Evolutionary conservation across 192 early-diverging fungal genomes (phyloP), one percentile per base, ranked within the genome.

Genomic region (Helicostylum pulchrum): DNA sequence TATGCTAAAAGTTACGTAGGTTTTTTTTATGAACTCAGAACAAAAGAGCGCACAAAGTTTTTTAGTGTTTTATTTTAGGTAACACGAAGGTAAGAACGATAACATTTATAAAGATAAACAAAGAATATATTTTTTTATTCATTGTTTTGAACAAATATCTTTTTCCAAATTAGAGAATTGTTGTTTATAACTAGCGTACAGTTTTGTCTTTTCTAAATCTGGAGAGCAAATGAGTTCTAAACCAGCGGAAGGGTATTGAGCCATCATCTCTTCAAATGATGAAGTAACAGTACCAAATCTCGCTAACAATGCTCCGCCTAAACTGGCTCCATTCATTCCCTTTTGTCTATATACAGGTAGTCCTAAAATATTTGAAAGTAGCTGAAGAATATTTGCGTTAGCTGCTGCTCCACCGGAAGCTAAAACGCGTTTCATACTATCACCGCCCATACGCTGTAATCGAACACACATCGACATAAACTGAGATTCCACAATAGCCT

Each of bases 401-500:
- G 63, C 74, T 0, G 88, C 79, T 6, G 88, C 91, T 6, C 93
- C 93, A 12, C 93, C 93, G 0, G 86, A 87, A 7, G 84, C 84
- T n/a, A 92, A 65, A 12, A 92, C 69, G 39, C 86, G 77, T 14
- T 77, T 72, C 23, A 85, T 21, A 52, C 53, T 21, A 14, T 56
- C 58, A 20, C 70, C 58, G 39, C 12, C 30, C 62, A 69, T 57
- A 62, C 67, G 67, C 17, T 62, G 55, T 5, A 78, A 76, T 36
- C 86, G 78, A 26, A 81, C 32, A 21, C 80, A 70, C 89, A 92
- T 92, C 10, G 83, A 82, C 72, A 94, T 61, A 26, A 87, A 72
- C 69, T 90, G 91, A 46, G 82, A 85, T 58, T 94, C 93, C 7
- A 93, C 59, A 39, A 92, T 81, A 1, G 83, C 86, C n/a, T 86